Percentiles rank a stretch among this genome's conserved stretches.
phyloP scores from a whole-genome alignment of 2,329 filamentous ascomycete genomes.

The Tolypocladium amazonense region DNA sequence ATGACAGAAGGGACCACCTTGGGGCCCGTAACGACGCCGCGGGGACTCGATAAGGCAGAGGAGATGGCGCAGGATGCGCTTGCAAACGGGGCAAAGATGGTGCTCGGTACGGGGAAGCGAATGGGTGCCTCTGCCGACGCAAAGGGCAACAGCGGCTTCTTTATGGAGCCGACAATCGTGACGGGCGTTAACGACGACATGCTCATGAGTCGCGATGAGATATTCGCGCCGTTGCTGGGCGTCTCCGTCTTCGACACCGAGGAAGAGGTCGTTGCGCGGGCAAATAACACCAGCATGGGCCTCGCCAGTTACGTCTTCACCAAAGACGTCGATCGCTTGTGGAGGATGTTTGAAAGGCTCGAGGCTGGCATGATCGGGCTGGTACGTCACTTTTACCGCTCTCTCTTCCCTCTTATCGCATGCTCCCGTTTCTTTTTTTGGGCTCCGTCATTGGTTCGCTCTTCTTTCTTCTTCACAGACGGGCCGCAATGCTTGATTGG shows the following conservation, averaged over 20 bases:
- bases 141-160: slow-evolving; percentile 41
- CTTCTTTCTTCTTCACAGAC: neutral
- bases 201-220: slow-evolving; percentile 57
- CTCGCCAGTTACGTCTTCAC: slow-evolving; percentile 65
- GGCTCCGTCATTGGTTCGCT: neutral
- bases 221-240: slow-evolving; percentile 61
- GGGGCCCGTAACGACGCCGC: slow-evolving; percentile 23
- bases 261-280: slow-evolving; percentile 55
- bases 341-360: slow-evolving; percentile 34
- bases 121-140: slow-evolving; percentile 15
- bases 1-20: slow-evolving; percentile 25
- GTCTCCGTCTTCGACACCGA: slow-evolving; percentile 60
- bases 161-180: slow-evolving; percentile 60
- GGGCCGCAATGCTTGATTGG: neutral
- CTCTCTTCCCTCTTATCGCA: neutral
- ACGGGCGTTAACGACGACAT: slow-evolving; percentile 56
- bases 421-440: neutral
- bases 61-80: slow-evolving; percentile 49
- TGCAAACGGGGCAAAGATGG: slow-evolving; percentile 44
- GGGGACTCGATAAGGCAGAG: slow-evolving; percentile 22
- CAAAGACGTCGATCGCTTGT: slow-evolving; percentile 27
- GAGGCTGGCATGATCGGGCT: slow-evolving; percentile 31
- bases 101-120: slow-evolving; percentile 45
- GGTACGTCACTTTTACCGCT: slow-evolving; percentile 13
- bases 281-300: slow-evolving; percentile 57